These are phyloP conservation scores for Aschersonia sp. DNA, from an alignment of 2,329 filamentous ascomycete genomes.

Conservation along the genomic window DNA sequence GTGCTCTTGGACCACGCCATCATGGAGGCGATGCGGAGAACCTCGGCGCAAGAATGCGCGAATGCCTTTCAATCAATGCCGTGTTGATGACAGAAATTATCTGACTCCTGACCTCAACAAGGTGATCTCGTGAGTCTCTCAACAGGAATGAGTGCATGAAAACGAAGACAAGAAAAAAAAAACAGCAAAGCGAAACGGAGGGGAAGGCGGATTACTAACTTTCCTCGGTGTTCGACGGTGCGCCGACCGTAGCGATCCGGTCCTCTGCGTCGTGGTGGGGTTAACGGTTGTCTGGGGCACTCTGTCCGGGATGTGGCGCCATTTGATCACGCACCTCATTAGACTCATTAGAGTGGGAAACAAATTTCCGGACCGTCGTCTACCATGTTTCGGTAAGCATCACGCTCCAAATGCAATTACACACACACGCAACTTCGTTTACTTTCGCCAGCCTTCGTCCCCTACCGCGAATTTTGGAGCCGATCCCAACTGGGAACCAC, in stretches of 20 bases:
- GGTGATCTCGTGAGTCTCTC: too few species aligned
- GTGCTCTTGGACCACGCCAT: slow-evolving; percentile 90
- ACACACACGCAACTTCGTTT: not conserved
- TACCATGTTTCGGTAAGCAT: not conserved
- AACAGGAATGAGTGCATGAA: not conserved
- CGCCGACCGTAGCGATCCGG: not conserved
- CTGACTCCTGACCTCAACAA: too few species aligned
- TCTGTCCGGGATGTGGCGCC: not conserved
- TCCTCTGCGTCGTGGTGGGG: not conserved
- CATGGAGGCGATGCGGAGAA: not conserved
- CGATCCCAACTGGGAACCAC: too few species aligned
- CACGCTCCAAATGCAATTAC: not conserved
- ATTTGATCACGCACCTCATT: not conserved
- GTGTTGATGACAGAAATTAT: too few species aligned
- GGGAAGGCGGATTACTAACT: not conserved
- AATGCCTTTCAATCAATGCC: too few species aligned
- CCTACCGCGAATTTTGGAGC: too few species aligned
- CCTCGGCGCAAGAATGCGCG: not conserved
- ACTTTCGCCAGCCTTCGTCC: too few species aligned
- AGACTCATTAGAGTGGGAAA: not conserved
- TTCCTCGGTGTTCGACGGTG: not conserved
- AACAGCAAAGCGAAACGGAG: not conserved
- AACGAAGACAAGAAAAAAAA: not conserved
- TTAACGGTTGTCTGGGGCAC: not conserved
- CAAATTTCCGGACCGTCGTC: not conserved